Evolutionary conservation across 768 basidiomycete species (phyloP), one percentile per base, ranked within the genome.

Genomic region (Suillus subluteus): DNA sequence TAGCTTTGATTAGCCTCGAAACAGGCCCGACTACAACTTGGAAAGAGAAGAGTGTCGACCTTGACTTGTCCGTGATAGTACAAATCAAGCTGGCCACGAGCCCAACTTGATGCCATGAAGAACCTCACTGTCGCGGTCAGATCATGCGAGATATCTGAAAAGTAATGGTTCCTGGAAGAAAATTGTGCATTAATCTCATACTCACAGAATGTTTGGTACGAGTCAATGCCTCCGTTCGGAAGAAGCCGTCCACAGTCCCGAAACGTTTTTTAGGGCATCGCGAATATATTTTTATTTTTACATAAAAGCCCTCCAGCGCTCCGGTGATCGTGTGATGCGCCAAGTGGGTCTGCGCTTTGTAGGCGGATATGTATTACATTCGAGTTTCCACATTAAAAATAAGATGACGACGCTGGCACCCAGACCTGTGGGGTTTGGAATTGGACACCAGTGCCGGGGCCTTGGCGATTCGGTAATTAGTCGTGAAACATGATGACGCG

Each of bases 161-260:
- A 32, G 70, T 73, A 67, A 80, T 82, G 16, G 77, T 79, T 21
- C 88, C 88, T 1, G 75, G 50, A 30, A 30, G 3, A 12, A 46
- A 35, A 35, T 35, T 5, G 6, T 32, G 32, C 32, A 32, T 32
- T 32, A 6, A n/a, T 50, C 15, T 50, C 23, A 52, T 23, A 52
- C 50, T 52, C 50, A 52, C 50, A 26, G 50, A 13, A 23, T 48
- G 9, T 11, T 48, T 23, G 8, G n/a, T n/a, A 23, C 12, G 26
- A 26, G n/a, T 12, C 32, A 5, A 32, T 38, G 37, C 37, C 37
- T 38, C 8, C 37, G 37, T 11, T 8, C n/a, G 50, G 52, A 54
- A 54, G 52, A 54, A 54, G 15, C 52, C 52, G 30, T 16, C 26
- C 6, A 52, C 35, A 26, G 26, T 26, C 26, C 26, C 26, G 26